phyloP scores from a whole-genome alignment of 805 yeast genomes.

The Spathaspora girioi region DNA sequence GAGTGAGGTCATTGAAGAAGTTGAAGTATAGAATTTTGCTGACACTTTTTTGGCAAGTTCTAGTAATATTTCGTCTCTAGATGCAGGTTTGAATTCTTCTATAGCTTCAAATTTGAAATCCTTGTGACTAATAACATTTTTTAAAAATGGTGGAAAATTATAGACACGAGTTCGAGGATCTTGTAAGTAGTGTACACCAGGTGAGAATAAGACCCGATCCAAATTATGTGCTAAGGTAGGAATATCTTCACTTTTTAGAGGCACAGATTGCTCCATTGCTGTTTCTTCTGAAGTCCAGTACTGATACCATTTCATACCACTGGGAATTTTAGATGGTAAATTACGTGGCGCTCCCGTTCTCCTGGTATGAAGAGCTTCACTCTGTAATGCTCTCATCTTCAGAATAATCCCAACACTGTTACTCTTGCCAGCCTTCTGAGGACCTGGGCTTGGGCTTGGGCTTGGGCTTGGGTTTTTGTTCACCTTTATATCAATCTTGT shows the following conservation, averaged over 20 bases:
- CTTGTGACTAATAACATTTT: constrained; percentile 55
- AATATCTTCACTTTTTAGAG: constrained; percentile 19
- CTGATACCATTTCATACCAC: not conserved
- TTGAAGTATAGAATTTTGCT: constrained; percentile 64
- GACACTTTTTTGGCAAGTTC: constrained; percentile 38
- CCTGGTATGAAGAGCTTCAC: no score
- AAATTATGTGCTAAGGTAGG: constrained; percentile 66
- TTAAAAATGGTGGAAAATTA: constrained; percentile 63
- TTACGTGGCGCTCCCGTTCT: no score
- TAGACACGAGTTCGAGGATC: constrained; percentile 75
- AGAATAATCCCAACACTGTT: no score
- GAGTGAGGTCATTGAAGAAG: constrained; percentile 81
- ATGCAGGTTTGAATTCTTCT: constrained; percentile 59
- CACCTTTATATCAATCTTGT: no score
- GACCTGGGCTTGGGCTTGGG: no score
- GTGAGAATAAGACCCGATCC: constrained; percentile 71
- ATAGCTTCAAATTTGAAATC: constrained; percentile 63
- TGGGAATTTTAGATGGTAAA: not conserved
- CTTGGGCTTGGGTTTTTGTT: no score
- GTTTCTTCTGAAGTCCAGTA: not conserved
- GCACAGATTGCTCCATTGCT: not conserved
- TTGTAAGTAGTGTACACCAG: constrained; percentile 72
- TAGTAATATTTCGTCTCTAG: constrained; percentile 55
- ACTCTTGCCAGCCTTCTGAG: no score
- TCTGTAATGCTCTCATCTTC: no score